Evolutionary conservation across 2,329 filamentous ascomycete species (phyloP), one percentile per base, ranked within the genome.

Genomic region (Tympanopsis confertula): DNA sequence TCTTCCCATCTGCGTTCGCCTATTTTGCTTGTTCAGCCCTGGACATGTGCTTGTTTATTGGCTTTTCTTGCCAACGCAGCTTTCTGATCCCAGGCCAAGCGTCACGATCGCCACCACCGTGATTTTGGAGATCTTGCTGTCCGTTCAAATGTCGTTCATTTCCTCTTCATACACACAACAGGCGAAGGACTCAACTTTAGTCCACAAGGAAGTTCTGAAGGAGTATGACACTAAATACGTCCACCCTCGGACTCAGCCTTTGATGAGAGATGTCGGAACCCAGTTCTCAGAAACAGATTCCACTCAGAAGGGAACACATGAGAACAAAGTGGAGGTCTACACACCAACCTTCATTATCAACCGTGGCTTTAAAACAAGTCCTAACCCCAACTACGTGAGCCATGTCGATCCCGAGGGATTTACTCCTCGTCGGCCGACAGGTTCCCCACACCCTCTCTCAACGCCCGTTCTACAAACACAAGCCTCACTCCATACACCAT

Each of bases 161-260:
- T 79, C 82, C 42, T 71, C 70, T 2, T 77, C 70, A 22, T 96
- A 89, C 58, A 70, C 74, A 3, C 88, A 89, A 54, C 88, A 96
- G 55, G 76, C 75, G 42, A 94, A 87, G 54, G 91, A 98, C 56
- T 76, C 75, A 2, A 70, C 78, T 2, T 71, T 95, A 35, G 82
- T 98, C 41, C 86, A 94, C 47, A 86, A 82, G 48, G 85, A 96
- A 58, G 89, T 96, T 4, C 70, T 96, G 60, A 81, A 87, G 54
- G 91, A 98, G 60, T 98, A 98, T 54, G 86, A 96, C 54, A 85
- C 78, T 47, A 98, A 98, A 62, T 95, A 82, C 52, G 91, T 98
- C 1, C 86, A 93, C 51, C 91, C 91, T 2, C 73, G 80, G 10
- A 74, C 94, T n/a, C 84, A 93, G 48, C 84, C 82, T 5, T 67